phyloP scores from a whole-genome alignment of 2,329 filamentous ascomycete genomes.

The Nigrospora oryzae region DNA sequence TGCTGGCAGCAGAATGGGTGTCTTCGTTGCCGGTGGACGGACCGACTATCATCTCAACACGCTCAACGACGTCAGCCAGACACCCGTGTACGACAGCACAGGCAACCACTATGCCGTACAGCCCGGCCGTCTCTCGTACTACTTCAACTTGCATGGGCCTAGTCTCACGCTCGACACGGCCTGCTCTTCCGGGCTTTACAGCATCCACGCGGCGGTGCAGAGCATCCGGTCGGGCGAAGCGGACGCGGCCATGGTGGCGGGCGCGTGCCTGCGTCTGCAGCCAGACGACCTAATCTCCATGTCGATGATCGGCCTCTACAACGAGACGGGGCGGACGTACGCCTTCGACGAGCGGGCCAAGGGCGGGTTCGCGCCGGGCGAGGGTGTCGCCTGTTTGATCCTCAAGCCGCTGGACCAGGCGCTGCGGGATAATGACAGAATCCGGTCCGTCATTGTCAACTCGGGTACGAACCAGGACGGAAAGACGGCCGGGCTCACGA shows the following conservation, averaged over 20 bases:
- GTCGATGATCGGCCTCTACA: conserved; percentile 1
- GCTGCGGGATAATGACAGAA: conserved; percentile 1
- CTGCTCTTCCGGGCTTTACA: conserved; percentile 9
- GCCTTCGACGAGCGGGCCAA: conserved; percentile 2
- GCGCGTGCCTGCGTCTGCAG: background rate
- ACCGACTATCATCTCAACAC: conserved; percentile 10
- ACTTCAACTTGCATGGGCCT: conserved; percentile 9
- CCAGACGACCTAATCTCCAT: background rate
- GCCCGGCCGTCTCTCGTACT: conserved; percentile 10
- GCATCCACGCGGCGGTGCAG: conserved; percentile 12
- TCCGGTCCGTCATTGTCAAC: conserved; percentile 2
- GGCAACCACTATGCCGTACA: conserved; percentile 13
- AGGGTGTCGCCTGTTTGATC: conserved; percentile 3
- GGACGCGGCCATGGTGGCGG: conserved; percentile 1
- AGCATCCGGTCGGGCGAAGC: conserved; percentile 2
- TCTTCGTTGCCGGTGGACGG: conserved; percentile 18
- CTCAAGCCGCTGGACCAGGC: conserved; percentile 3
- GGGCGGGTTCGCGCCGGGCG: conserved; percentile 4
- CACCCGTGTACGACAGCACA: conserved; percentile 16
- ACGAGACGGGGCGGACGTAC: background rate
- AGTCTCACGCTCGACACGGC: conserved; percentile 11
- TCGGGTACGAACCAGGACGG: conserved; percentile 4
- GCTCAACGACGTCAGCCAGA: conserved; percentile 12
- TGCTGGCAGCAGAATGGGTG: conserved; percentile 19
- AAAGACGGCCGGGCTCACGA: conserved; percentile 8